Conservation (phyloP, 192 early-diverging fungal genomes). For the Linderina pennispora region DNA sequence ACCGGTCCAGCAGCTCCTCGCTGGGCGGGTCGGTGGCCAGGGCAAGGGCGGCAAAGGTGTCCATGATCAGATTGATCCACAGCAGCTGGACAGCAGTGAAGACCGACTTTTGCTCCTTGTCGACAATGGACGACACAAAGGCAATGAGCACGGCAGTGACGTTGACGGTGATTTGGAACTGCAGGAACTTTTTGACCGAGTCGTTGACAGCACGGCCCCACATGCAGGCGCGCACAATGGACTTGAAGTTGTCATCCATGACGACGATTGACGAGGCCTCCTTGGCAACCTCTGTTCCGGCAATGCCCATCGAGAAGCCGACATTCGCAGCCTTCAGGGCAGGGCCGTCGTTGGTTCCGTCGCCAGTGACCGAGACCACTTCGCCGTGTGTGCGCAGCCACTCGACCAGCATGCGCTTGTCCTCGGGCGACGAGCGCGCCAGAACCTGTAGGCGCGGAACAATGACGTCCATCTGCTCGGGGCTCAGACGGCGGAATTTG, state of each 20-base stretch:
- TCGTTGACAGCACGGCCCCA: constrained; percentile 98
- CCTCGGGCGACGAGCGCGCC: constrained; percentile 88
- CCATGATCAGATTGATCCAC: constrained; percentile 99
- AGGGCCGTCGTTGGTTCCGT: constrained; percentile 99
- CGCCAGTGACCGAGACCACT: constrained; percentile 97
- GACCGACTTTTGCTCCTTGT: constrained; percentile 64
- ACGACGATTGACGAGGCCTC: constrained; percentile 97
- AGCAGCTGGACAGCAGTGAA: constrained; percentile 94
- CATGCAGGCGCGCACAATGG: constrained; percentile 93
- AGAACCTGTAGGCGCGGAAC: constrained; percentile 91
- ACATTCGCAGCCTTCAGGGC: constrained; percentile 94
- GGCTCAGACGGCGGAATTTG: constrained; percentile 77
- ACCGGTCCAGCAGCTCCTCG: constrained; percentile 74
- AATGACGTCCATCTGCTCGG: constrained; percentile 86
- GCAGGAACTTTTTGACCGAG: constrained; percentile 95
- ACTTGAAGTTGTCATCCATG: constrained; percentile 98
- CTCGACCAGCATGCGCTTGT: constrained; percentile 93
- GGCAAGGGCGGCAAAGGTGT: constrained; percentile 95
- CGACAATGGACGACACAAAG: constrained; percentile 66
- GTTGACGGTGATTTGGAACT: constrained; percentile 99
- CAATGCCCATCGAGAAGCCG: constrained; percentile 99
- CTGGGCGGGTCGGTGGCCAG: constrained; percentile 94
- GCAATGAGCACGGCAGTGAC: constrained; percentile 80
- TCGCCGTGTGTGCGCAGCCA: constrained; percentile 84
- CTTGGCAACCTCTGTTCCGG: constrained; percentile 99